phyloP scores from a whole-genome alignment of 371 early-diverging fungal genomes.

The Mucor velutinosus region DNA sequence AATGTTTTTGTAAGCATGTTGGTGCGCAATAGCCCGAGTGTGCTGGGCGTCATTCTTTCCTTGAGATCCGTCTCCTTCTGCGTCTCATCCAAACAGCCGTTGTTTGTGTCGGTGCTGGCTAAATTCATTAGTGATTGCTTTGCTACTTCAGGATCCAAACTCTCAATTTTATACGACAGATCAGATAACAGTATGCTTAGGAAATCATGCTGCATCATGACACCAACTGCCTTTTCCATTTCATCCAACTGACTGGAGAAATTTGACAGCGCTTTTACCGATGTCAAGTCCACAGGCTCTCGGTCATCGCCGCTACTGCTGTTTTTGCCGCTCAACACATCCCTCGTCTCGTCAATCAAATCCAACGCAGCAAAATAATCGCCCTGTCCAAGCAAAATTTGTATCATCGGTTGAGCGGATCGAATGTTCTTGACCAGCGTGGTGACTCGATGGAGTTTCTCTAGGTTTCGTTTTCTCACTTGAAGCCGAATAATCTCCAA shows the following conservation, averaged over 20 bases:
- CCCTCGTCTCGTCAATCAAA: constrained; percentile 77
- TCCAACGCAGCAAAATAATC: constrained; percentile 89
- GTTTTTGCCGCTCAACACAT: constrained; percentile 48
- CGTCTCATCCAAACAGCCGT: constrained; percentile 14
- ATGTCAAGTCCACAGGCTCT: constrained; percentile 54
- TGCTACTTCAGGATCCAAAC: constrained; percentile 4
- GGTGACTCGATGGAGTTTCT: constrained; percentile 65
- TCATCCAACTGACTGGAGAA: constrained; percentile 68
- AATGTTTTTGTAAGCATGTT: constrained; percentile 68
- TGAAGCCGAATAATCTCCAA: constrained; percentile 80
- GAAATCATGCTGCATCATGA: constrained; percentile 77
- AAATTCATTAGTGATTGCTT: constrained; percentile 6
- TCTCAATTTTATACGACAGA: constrained; percentile 34
- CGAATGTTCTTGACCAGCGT: constrained; percentile 71
- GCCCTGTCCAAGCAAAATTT: constrained; percentile 72
- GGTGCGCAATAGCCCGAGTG: constrained; percentile 77
- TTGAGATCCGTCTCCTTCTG: constrained; percentile 59
- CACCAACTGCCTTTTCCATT: constrained; percentile 67
- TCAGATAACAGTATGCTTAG: constrained; percentile 63
- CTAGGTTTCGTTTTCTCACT: constrained; percentile 73
- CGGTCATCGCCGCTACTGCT: background rate
- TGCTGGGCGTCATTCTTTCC: constrained; percentile 65
- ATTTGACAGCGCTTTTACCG: constrained; percentile 61
- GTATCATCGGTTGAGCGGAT: constrained; percentile 80
- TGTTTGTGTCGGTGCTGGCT: background rate